Evolutionary conservation across 176 grass and related monocot genomes (phyloP).

Genomic region (Zoysia pacifica): DNA sequence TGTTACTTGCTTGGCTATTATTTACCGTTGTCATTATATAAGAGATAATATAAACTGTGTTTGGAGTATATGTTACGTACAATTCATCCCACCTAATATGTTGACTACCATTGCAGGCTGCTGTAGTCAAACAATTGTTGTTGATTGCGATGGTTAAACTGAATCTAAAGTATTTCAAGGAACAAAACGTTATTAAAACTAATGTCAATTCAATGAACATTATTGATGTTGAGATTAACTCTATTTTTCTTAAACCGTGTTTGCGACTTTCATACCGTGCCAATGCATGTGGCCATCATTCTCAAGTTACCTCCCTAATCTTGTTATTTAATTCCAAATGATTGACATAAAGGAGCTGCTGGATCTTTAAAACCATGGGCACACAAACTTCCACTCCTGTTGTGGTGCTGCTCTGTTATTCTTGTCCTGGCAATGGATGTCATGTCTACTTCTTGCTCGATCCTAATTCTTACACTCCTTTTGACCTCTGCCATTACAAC

Average conservation of each 20-base stretch:
- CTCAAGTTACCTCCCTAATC: not conserved
- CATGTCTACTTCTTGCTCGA: constrained; percentile 12
- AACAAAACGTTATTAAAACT: not conserved
- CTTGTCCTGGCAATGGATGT: not conserved
- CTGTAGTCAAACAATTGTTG: constrained; percentile 6
- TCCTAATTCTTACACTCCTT: constrained; percentile 6
- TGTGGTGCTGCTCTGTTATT: not conserved
- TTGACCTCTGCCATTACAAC: not conserved
- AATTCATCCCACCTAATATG: not conserved
- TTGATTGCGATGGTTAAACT: not conserved
- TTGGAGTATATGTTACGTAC: not conserved
- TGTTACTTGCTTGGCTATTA: not conserved
- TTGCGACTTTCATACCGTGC: not conserved
- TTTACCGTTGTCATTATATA: not conserved
- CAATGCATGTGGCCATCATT: not conserved
- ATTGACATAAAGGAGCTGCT: not conserved
- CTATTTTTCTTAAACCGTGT: not conserved
- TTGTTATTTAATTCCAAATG: not conserved
- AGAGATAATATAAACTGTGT: not conserved
- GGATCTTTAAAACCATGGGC: constrained; percentile 3
- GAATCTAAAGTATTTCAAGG: not conserved
- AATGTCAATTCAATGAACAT: not conserved
- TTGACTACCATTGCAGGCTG: not conserved
- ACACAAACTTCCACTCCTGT: not conserved
- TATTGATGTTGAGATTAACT: not conserved